Evolutionary conservation across 805 yeast genomes (phyloP), one percentile per base, ranked within the genome.

Genomic region (Myxozyma lipomycoides): DNA sequence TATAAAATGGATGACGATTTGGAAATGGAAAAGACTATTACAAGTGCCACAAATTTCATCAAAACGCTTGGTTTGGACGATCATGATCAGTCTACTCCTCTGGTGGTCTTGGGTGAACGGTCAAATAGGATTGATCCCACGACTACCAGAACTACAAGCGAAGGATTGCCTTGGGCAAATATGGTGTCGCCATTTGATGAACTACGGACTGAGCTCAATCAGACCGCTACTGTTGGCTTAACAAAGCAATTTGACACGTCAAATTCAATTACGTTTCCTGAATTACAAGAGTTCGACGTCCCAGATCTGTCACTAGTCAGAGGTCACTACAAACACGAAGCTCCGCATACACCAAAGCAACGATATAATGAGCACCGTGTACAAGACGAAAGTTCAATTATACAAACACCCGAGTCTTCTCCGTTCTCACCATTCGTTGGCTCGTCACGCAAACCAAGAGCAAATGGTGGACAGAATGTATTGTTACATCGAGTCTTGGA

Each of bases 401-500:
- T 49, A 34, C 52, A 47, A 25, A 40, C 58, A 12, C 56, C 61
- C 21, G 51, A 53, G 40, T 49, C 55, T 9, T 47, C 61, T 6
- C 58, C 54, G 21, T 52, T 52, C 40, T 55, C 56, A 7, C 60
- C 54, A 21, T 58, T 51, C 28, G 55, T 52, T 30, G 48, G 59
- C 12, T 42, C 52, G 21, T 18, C 25, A 36, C 39, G 30, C 38
- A 41, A 37, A 37, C 45, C 46, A 23, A n/a, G n/a, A n/a, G 32
- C 55, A 17, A 22, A 23, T 15, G 42, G 32, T 37, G 23, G 7
- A 40, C 52, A 50, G 36, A 53, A 50, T 24, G 49, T 51, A 10
- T 52, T 65, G 15, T 56, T 67, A n/a, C 69, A 65, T 47, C 64
- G 66, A 23, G 67, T 66, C 9, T 57, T 67, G 40, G 67, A 68